phyloP scores from a whole-genome alignment of 2,329 filamentous ascomycete species.

The Cladosporium phlei region DNA sequence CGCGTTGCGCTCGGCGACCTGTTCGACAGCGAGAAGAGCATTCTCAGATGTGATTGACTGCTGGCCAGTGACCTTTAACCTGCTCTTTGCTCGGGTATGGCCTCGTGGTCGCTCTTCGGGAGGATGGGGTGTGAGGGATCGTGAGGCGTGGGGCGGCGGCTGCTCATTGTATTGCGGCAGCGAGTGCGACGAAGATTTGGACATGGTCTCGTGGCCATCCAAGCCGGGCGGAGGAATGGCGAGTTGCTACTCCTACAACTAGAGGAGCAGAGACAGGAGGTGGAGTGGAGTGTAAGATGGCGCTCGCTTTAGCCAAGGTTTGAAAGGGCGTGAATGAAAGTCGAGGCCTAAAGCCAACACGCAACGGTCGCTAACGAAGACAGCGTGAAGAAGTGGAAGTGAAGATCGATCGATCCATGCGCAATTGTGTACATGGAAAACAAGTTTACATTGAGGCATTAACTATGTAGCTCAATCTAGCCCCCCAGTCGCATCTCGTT shows the following conservation, averaged over 20 bases:
- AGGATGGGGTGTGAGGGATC: slow-evolving; percentile 20
- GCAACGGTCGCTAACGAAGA: too few relatives aligned
- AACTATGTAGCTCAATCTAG: too few relatives aligned
- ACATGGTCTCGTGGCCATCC: slow-evolving; percentile 56
- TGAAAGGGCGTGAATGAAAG: too few relatives aligned
- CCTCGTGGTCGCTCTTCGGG: slow-evolving; percentile 28
- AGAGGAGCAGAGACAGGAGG: background rate
- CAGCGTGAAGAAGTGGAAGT: too few relatives aligned
- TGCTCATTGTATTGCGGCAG: slow-evolving; percentile 53
- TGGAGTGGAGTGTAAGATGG: too few relatives aligned
- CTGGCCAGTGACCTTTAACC: slow-evolving; percentile 30
- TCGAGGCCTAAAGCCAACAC: too few relatives aligned
- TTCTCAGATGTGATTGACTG: slow-evolving; percentile 48
- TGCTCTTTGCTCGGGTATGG: slow-evolving; percentile 28
- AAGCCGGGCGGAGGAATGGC: slow-evolving; percentile 9
- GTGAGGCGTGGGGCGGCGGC: slow-evolving; percentile 13
- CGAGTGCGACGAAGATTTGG: slow-evolving; percentile 54
- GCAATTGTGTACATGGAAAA: too few relatives aligned
- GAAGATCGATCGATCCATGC: too few relatives aligned
- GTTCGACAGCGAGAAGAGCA: slow-evolving; percentile 66
- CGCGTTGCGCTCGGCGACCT: slow-evolving; percentile 70
- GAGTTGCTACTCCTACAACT: slow-evolving; percentile 1
- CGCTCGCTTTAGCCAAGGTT: too few relatives aligned
- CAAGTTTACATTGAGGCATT: too few relatives aligned
- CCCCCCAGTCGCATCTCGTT: too few relatives aligned